Evolutionary conservation across 2,329 filamentous ascomycete species (phyloP).

Genomic region (Beauveria varroae): DNA sequence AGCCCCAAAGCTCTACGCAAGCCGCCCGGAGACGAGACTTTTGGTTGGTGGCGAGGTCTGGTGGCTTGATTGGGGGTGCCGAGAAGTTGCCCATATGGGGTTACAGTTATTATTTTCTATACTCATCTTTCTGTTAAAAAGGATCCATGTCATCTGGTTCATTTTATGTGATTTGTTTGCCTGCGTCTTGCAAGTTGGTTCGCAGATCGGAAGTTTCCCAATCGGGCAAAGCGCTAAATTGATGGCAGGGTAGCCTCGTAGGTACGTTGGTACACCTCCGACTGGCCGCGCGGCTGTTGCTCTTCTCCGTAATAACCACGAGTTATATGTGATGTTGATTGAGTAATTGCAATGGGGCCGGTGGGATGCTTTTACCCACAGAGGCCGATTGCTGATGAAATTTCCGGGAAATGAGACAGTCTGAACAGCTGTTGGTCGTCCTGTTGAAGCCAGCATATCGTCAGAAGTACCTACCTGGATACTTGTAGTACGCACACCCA

Average conservation of each 20-base stretch:
- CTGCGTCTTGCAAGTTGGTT: neutral
- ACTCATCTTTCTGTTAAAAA: no score
- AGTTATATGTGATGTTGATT: neutral
- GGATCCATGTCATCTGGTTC: no score
- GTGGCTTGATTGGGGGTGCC: neutral
- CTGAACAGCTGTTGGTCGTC: neutral
- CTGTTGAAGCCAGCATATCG: neutral
- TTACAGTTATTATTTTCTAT: no score
- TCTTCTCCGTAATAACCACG: neutral
- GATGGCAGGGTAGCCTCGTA: neutral
- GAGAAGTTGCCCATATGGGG: neutral
- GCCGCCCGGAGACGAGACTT: neutral
- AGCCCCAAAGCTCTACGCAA: constrained; percentile 6
- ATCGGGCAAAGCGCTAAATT: neutral
- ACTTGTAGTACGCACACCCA: no score
- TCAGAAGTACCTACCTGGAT: no score
- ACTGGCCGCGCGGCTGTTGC: neutral
- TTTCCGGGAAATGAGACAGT: no score
- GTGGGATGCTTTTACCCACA: neutral
- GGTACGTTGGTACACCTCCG: no score
- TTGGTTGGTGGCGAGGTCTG: neutral
- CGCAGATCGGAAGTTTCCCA: neutral
- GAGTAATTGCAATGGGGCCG: neutral
- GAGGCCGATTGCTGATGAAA: no score
- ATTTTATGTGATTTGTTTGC: neutral